Evolutionary conservation across 2,329 filamentous ascomycete species (phyloP).

Genomic region (Emergomyces orientalis): DNA sequence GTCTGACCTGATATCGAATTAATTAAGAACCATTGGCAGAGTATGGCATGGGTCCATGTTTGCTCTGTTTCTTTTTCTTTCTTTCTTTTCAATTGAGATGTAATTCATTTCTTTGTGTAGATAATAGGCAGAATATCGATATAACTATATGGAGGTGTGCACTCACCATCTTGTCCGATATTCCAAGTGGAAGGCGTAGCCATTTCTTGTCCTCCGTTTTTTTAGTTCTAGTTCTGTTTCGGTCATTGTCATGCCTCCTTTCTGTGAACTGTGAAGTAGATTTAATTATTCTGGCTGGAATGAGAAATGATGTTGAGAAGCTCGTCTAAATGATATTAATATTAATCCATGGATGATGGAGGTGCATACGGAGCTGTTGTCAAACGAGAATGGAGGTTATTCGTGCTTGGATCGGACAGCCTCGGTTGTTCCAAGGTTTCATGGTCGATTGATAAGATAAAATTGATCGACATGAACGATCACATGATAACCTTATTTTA

Average conservation of each 20-base stretch:
- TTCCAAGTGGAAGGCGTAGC: constrained; percentile 71
- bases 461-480: too few relatives aligned
- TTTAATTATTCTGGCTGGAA: not conserved
- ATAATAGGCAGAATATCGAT: not conserved
- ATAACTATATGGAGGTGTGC: not conserved
- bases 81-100: not conserved
- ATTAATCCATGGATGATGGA: too few relatives aligned
- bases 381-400: not conserved
- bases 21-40: not conserved
- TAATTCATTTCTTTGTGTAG: not conserved
- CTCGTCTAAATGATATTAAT: not conserved
- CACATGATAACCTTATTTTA: constrained; percentile 1
- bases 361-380: not conserved
- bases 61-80: not conserved
- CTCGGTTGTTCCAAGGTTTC: not conserved
- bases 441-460: constrained; percentile 2
- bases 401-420: not conserved
- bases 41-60: not conserved
- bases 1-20: constrained; percentile 56
- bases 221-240: constrained; percentile 42
- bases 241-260: constrained; percentile 16
- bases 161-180: constrained; percentile 76
- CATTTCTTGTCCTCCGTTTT: constrained; percentile 49
- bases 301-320: not conserved
- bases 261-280: not conserved